These are phyloP conservation scores for Eremochloa ophiuroides DNA, from an alignment of 176 grass and related monocot species.

Conservation along the genomic window DNA sequence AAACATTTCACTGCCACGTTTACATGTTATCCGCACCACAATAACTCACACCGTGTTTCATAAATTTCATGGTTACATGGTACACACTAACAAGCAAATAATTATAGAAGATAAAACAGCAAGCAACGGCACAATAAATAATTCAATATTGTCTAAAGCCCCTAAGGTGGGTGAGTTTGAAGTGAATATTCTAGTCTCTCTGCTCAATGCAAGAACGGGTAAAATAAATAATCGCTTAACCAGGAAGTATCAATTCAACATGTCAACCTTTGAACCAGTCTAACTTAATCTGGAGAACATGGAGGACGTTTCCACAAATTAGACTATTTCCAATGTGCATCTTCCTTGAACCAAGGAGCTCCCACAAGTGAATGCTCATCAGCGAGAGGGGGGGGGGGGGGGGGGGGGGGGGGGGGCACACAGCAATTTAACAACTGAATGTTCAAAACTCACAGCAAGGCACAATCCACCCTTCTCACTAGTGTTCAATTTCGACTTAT, in stretches of 20 bases:
- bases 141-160: background rate
- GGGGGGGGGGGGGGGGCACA: no score
- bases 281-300: constrained; percentile 18
- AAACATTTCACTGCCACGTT: background rate
- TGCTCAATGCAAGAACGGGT: background rate
- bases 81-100: background rate
- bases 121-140: background rate
- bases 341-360: background rate
- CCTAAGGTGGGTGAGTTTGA: background rate
- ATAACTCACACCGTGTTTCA: background rate
- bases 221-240: constrained; percentile 23
- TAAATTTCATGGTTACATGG: background rate
- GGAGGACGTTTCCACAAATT: background rate
- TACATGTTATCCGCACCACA: background rate
- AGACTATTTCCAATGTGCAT: constrained; percentile 11
- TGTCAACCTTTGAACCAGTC: constrained; percentile 17
- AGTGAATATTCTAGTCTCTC: background rate
- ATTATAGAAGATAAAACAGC: background rate
- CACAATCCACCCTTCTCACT: background rate
- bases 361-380: background rate
- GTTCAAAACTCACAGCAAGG: background rate
- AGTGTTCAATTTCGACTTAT: background rate
- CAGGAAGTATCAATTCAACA: background rate
- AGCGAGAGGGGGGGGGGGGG: no score
- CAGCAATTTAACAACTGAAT: background rate